Evolutionary conservation across 495 filamentous ascomycete genomes (phyloP).

Genomic region (Annulohypoxylon stygium): DNA sequence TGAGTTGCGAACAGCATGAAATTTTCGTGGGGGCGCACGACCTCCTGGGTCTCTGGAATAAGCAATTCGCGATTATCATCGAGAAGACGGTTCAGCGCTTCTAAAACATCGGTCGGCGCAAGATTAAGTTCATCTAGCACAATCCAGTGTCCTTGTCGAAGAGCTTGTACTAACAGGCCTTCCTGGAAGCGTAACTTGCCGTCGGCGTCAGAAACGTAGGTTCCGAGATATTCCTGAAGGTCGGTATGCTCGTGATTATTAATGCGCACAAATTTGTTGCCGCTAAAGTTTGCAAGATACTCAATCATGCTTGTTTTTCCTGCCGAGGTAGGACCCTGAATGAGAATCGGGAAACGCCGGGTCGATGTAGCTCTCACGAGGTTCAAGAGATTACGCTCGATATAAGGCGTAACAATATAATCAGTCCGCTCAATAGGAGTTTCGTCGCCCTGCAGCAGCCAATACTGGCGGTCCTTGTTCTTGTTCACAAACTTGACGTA

Average conservation of each 20-base stretch:
- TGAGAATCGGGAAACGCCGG: conserved; percentile 90
- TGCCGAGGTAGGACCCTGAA: conserved; percentile 96
- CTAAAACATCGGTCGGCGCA: conserved; percentile 94
- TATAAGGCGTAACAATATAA: conserved; percentile 96
- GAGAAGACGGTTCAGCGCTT: conserved; percentile 92
- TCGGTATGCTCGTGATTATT: conserved; percentile 99
- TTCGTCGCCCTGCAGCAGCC: conserved; percentile 82
- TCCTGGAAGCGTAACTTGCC: conserved; percentile 92
- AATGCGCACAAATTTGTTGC: conserved; percentile 96
- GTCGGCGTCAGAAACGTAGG: conserved; percentile 87
- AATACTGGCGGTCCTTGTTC: conserved; percentile 80
- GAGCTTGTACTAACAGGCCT: conserved; percentile 90
- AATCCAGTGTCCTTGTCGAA: conserved; percentile 96
- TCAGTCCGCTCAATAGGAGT: conserved; percentile 78
- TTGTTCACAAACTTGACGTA: conserved; percentile 83
- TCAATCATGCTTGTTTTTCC: conserved; percentile 99
- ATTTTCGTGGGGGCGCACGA: conserved; percentile 88
- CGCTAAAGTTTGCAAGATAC: conserved; percentile 93
- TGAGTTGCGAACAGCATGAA: conserved; percentile 99
- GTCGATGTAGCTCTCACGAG: conserved; percentile 92
- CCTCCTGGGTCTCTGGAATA: conserved; percentile 96
- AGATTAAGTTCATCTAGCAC: conserved; percentile 97
- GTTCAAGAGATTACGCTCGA: conserved; percentile 93
- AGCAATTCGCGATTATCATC: conserved; percentile 98
- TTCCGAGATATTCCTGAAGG: conserved; percentile 96